Conservation (phyloP, 768 basidiomycete genomes). For the Mycena floridula region DNA sequence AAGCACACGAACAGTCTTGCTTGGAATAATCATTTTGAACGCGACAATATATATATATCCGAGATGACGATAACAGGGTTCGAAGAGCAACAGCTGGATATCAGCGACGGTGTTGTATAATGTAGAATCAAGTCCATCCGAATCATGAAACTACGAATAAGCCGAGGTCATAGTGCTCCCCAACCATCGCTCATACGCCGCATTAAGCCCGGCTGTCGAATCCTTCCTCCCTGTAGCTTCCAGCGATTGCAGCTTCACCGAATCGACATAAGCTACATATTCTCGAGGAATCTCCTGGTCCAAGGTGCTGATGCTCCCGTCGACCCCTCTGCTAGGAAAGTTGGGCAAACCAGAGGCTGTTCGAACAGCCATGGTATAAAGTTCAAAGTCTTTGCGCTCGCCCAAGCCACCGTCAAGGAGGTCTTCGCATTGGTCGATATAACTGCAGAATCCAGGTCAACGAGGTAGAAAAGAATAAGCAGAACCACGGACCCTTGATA, state of each 20-base stretch:
- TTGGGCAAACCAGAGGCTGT: conserved; percentile 34
- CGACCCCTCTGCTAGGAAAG: conserved; percentile 17
- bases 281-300: conserved; percentile 35
- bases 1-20: too few species aligned
- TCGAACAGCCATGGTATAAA: conserved; percentile 48
- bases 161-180: too few species aligned
- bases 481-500: conserved; percentile 54
- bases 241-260: conserved; percentile 26
- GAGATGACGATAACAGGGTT: too few species aligned
- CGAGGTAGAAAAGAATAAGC: background rate
- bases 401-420: conserved; percentile 44
- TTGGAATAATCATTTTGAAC: too few species aligned
- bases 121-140: too few species aligned
- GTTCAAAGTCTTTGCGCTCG: conserved; percentile 52
- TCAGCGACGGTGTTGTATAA: too few species aligned
- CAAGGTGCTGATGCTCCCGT: conserved; percentile 1
- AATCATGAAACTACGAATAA: too few species aligned
- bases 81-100: too few species aligned
- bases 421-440: conserved; percentile 70
- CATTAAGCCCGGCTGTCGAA: background rate
- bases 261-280: conserved; percentile 39
- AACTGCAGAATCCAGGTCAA: conserved; percentile 32
- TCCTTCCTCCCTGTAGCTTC: conserved; percentile 11
- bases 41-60: too few species aligned
- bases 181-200: background rate